Evolutionary conservation across 2,329 filamentous ascomycete genomes (phyloP).

Genomic region (Penicillium sclerotiorum): DNA sequence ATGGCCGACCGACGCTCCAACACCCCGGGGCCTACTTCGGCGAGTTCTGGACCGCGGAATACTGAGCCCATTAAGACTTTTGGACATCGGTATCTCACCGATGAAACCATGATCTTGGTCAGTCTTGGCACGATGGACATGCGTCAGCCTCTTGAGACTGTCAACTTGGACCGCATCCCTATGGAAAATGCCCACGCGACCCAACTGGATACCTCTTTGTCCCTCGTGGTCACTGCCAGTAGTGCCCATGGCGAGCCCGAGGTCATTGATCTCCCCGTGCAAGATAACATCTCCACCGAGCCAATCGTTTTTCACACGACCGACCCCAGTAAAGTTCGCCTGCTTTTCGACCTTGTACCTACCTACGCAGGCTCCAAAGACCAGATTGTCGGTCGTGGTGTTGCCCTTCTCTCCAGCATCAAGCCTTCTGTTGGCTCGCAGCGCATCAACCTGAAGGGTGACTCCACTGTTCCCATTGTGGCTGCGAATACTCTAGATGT

Average conservation of each 20-base stretch:
- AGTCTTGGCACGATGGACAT: constrained; percentile 95
- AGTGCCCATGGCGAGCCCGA: constrained; percentile 85
- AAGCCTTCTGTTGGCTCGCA: constrained; percentile 80
- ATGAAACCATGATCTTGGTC: constrained; percentile 86
- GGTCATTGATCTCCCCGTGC: constrained; percentile 87
- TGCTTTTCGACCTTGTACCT: constrained; percentile 92
- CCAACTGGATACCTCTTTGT: constrained; percentile 90
- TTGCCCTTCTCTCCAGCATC: constrained; percentile 83
- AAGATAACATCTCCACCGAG: constrained; percentile 91
- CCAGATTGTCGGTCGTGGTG: constrained; percentile 82
- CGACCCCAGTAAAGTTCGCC: constrained; percentile 78
- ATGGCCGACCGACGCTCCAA: constrained; percentile 49
- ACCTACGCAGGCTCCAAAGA: constrained; percentile 86
- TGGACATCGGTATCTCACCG: constrained; percentile 89
- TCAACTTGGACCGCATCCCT: constrained; percentile 85
- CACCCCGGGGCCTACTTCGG: constrained; percentile 35
- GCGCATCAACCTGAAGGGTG: constrained; percentile 88
- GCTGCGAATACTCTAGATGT: constrained; percentile 80
- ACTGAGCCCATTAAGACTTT: constrained; percentile 90
- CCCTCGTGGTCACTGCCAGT: constrained; percentile 82
- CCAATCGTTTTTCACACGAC: constrained; percentile 85
- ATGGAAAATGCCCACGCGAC: constrained; percentile 86
- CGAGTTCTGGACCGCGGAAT: constrained; percentile 36
- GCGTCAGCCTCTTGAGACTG: constrained; percentile 76
- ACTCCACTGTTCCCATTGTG: constrained; percentile 88